Base-by-base conservation (phyloP, 176 grass and related monocot genomes). In the Rhynchospora breviuscula region DNA sequence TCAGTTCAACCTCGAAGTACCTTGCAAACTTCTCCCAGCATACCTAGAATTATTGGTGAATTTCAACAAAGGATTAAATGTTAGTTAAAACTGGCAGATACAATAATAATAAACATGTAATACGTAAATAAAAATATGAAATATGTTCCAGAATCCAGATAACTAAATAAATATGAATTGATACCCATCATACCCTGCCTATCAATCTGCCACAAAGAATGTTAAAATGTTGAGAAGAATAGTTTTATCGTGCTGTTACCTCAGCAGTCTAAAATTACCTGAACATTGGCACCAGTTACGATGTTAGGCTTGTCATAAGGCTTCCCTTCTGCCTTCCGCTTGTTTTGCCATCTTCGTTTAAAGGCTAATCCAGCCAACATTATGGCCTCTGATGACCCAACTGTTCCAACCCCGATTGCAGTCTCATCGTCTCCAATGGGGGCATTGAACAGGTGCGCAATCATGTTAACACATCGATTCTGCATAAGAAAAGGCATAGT, bases 391-490 rank as follows among this genome's bases (percentile, higher is more conserved):
- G 90, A 94, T 2, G 92, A 94, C 31, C 92, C 92, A 8, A 94
- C 84, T 19, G 92, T 92, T 5, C 90, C 92, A 1, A 91, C 90
- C 4, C 92, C 92, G 25, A 90, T 82, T 0, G 92, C 92, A 67
- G 88, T 94, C 75, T 94, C 90, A 79, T 92, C 84, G 10, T 94
- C 90, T 58, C 90, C 90, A 88, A 94, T 90, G 2, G 90, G 90
- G 0, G 90, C 92, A 47, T 92, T 94, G 78, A 90, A 86, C 23
- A 92, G 88, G 18, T 94, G 92, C 44, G 89, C 87, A 80, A 92
- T 92, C 92, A 92, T 94, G 85, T 92, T 94, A 0, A 94, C 89
- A 72, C 92, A 94, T 73, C 92, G 92, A 75, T 94, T 94, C 91
- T 92, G 90, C 21, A 40, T 45, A 58, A 54, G 13, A 47, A 82